Percentiles rank a stretch among this genome's conserved stretches.
Evolutionary conservation across 2,329 filamentous ascomycete genomes (phyloP).

Genomic region (Macrophomina pseudophaseolina): DNA sequence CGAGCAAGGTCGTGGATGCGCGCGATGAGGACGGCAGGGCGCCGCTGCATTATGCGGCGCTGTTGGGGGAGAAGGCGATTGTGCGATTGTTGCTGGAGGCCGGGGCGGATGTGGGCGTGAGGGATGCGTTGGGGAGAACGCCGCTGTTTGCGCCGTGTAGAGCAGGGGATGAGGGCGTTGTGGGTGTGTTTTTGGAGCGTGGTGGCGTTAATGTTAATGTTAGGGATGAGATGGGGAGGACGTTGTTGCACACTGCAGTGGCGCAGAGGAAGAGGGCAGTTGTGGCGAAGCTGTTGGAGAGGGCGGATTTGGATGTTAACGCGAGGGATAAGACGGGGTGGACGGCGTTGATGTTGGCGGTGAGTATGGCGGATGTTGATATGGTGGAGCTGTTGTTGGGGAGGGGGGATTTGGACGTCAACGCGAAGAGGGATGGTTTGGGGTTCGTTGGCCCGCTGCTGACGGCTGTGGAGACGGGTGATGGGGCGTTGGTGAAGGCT

Average conservation of each 20-base stretch:
- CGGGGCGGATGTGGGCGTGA: neutral
- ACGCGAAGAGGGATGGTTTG: neutral
- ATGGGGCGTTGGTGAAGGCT: neutral
- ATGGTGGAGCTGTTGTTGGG: neutral
- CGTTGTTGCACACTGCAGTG: neutral
- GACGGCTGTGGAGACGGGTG: neutral
- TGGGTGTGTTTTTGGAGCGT: neutral
- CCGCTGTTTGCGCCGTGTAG: neutral
- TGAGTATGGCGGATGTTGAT: neutral
- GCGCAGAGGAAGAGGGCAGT: neutral
- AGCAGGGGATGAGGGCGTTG: neutral
- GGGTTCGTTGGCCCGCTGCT: neutral
- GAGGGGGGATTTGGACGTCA: neutral
- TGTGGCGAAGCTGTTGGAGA: neutral
- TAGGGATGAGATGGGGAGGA: neutral
- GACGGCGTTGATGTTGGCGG: neutral
- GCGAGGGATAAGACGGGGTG: neutral
- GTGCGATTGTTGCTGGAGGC: neutral
- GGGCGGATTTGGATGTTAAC: neutral
- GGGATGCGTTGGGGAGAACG: neutral
- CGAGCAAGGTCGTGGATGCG: neutral
- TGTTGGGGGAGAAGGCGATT: neutral
- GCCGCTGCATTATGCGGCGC: neutral
- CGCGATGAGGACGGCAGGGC: slow-evolving; percentile 6
- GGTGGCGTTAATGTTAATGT: neutral